Percentiles rank a stretch among this genome's conserved stretches.
phyloP scores from a whole-genome alignment of 2,329 filamentous ascomycete species.

The Rhinocladiella mackenziei region DNA sequence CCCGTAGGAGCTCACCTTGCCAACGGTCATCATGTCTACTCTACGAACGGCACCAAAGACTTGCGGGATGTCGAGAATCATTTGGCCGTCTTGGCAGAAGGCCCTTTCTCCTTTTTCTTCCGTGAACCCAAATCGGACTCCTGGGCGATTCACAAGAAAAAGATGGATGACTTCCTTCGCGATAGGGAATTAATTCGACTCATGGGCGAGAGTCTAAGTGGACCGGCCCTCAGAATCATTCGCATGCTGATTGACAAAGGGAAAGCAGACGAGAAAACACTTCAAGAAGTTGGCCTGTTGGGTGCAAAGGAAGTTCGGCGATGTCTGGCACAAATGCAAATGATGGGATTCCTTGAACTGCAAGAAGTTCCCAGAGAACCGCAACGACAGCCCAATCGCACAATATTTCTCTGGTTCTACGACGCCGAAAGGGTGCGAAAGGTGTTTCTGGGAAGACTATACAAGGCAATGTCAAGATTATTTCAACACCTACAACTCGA shows the following conservation, averaged over 20 bases:
- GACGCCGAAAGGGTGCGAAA: conserved; percentile 68
- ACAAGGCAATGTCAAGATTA: conserved; percentile 83
- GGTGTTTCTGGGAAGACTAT: conserved; percentile 72
- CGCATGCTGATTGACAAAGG: conserved; percentile 80
- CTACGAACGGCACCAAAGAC: conserved; percentile 8
- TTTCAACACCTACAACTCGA: conserved; percentile 77
- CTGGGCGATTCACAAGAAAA: conserved; percentile 81
- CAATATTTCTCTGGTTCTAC: conserved; percentile 89
- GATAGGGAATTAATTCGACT: conserved; percentile 77
- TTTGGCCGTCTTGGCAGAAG: conserved; percentile 48
- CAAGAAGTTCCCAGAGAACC: conserved; percentile 92
- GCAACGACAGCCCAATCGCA: conserved; percentile 73
- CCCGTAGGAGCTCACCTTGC: background rate
- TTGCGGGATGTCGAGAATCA: conserved; percentile 30
- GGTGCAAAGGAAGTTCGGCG: conserved; percentile 79
- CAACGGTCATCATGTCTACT: conserved; percentile 11
- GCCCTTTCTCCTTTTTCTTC: conserved; percentile 38
- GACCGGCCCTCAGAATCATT: conserved; percentile 62
- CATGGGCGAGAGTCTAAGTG: conserved; percentile 33
- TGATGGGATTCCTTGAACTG: conserved; percentile 79
- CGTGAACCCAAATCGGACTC: conserved; percentile 56
- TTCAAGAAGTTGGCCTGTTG: conserved; percentile 76
- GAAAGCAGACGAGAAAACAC: conserved; percentile 89
- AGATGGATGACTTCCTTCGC: conserved; percentile 65
- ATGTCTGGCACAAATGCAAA: conserved; percentile 79